A percentile compares a stretch with the other conserved stretches of the same genome.
Evolutionary conservation across 2,329 filamentous ascomycete species (phyloP).

Genomic region (Diaporthe australafricana): DNA sequence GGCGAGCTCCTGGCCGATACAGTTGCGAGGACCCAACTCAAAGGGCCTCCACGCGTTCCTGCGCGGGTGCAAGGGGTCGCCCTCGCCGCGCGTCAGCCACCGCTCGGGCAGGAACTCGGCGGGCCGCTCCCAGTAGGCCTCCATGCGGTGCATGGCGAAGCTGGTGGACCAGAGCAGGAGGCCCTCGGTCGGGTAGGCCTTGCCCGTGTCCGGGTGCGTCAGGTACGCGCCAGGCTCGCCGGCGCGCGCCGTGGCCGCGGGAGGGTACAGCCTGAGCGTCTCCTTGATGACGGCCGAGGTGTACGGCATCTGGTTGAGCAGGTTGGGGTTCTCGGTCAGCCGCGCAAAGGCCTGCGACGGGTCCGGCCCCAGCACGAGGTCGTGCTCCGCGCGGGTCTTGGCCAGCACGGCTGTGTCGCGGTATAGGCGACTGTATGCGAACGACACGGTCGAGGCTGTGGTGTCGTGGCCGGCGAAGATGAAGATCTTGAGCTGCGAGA

Average conservation of each 20-base stretch:
- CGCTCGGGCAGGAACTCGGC: slow-evolving; percentile 56
- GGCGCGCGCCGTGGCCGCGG: slow-evolving; percentile 53
- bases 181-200: slow-evolving; percentile 50
- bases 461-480: slow-evolving; percentile 40
- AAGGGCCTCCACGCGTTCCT: slow-evolving; percentile 49
- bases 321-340: slow-evolving; percentile 54
- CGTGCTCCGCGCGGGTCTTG: slow-evolving; percentile 45
- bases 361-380: slow-evolving; percentile 42
- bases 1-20: slow-evolving; percentile 52
- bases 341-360: slow-evolving; percentile 48
- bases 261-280: slow-evolving; percentile 62
- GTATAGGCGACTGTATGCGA: slow-evolving; percentile 37
- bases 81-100: slow-evolving; percentile 47
- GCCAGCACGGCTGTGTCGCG: slow-evolving; percentile 41
- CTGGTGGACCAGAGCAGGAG: slow-evolving; percentile 40
- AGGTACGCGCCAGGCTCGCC: slow-evolving; percentile 48
- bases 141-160: slow-evolving; percentile 45
- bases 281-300: slow-evolving; percentile 66
- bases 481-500: slow-evolving; percentile 45
- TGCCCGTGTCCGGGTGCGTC: slow-evolving; percentile 49
- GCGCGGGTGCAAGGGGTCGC: slow-evolving; percentile 42
- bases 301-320: slow-evolving; percentile 62
- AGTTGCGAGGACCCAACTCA: slow-evolving; percentile 50
- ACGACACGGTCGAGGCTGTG: slow-evolving; percentile 35
- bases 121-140: slow-evolving; percentile 51